Percentiles rank a stretch among this genome's conserved stretches.
phyloP scores from a whole-genome alignment of 129 eudicot species.

The Oenanthe sinensis region DNA sequence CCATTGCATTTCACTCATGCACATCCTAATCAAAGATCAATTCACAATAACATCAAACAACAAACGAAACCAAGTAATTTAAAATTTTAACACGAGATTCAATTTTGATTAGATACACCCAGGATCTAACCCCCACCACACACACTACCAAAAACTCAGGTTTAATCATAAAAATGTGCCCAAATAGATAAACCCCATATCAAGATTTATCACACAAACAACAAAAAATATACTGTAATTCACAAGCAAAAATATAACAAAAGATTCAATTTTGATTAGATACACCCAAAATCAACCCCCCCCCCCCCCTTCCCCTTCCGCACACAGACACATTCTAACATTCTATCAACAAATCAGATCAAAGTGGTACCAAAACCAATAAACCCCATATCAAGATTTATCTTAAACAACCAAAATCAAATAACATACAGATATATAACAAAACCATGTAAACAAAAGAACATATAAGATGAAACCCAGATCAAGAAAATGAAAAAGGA shows the following conservation, averaged over 20 bases:
- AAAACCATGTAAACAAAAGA: background rate
- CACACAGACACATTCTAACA: background rate
- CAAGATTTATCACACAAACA: background rate
- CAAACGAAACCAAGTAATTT: background rate
- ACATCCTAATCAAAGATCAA: background rate
- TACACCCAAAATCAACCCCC: background rate
- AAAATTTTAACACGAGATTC: too few relatives aligned
- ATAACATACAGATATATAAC: background rate
- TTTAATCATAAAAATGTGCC: background rate
- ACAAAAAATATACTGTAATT: background rate
- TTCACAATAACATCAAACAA: background rate
- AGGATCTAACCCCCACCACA: background rate
- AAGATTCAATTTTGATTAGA: background rate
- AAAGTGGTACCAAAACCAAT: background rate
- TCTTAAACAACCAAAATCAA: background rate
- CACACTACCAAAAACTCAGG: background rate
- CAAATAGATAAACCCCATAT: background rate
- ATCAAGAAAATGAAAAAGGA: background rate
- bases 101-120: background rate
- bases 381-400: conserved; percentile 5
- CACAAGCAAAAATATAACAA: background rate
- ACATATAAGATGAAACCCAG: background rate
- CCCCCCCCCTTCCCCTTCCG: too few relatives aligned
- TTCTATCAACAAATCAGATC: background rate
- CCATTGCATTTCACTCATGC: background rate